Conservation (phyloP, 176 grass and related monocot genomes). For the Zizania latifolia region DNA sequence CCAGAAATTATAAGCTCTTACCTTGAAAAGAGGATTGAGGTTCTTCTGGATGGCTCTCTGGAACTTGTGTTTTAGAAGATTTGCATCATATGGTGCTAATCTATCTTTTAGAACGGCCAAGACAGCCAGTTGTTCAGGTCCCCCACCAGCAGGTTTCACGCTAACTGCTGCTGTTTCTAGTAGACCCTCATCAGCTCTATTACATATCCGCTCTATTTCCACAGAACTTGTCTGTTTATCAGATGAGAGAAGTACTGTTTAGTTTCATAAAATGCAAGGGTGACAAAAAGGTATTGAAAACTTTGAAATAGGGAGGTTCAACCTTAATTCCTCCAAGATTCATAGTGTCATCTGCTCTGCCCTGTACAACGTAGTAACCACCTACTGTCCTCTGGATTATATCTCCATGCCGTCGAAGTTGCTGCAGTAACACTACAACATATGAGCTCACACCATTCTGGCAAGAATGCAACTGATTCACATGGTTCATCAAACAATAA, state of each 20-base stretch:
- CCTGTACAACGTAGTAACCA: slow-evolving; percentile 82
- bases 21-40: slow-evolving; percentile 95
- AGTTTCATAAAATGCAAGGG: background rate
- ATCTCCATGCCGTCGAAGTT: slow-evolving; percentile 87
- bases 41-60: slow-evolving; percentile 82
- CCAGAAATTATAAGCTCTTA: slow-evolving; percentile 19
- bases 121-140: slow-evolving; percentile 78
- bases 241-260: background rate
- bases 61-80: slow-evolving; percentile 61
- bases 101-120: slow-evolving; percentile 69
- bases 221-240: slow-evolving; percentile 83
- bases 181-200: slow-evolving; percentile 61
- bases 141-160: slow-evolving; percentile 55
- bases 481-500: slow-evolving; percentile 19
- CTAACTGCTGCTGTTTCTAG: slow-evolving; percentile 82
- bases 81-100: slow-evolving; percentile 21
- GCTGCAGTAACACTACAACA: slow-evolving; percentile 30
- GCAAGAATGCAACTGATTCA: background rate
- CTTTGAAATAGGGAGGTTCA: background rate
- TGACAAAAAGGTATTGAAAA: background rate
- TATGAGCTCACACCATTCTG: background rate
- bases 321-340: slow-evolving; percentile 99
- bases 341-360: slow-evolving; percentile 96
- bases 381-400: slow-evolving; percentile 83
- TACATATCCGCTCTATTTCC: slow-evolving; percentile 88